Evolutionary conservation across 2,329 filamentous ascomycete species (phyloP), one percentile per base, ranked within the genome.

Genomic region (Tolypocladium ophioglossoides): DNA sequence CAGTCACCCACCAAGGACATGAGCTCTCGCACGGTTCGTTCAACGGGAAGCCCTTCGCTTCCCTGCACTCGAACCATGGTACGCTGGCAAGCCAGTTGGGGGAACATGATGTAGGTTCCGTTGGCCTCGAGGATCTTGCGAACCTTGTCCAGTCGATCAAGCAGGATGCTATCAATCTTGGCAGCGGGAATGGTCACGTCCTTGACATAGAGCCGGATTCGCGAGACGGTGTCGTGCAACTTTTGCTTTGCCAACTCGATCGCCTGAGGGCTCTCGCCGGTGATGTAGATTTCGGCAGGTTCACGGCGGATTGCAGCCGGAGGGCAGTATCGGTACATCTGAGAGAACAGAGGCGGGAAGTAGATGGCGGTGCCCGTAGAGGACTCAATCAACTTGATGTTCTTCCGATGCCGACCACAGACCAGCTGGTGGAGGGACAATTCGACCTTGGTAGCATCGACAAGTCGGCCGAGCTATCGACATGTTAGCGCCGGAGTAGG

Each of bases 121-220:
- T 97, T 97, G 54, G 87, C 87, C 68, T 99, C 94, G 72, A 96
- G 92, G 60, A 99, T 96, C 77, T 96, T 96, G 65, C 91, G 89
- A 55, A 99, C 90, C 71, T 97, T 97, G 71, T 97, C 92, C 63
- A 97, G 78, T 30, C 94, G 87, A 63, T 88, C 88, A 38, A 97
- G 83, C 55, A 99, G 72, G 62, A 99, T 92, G 68, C 87, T 95
- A 70, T 99, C 94, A 58, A 97, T 90, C 74, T 99, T 99, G 68
- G 88, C 87, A 35, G 89, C 82, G 50, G 91, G 88, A 56, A 99
- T 87, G 59, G 87, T 83, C 46, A 95, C 90, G 67, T 96, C 91
- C 72, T 99, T 99, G 66, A 95, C 86, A 62, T 86, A 91, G 39
- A 91, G 82, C 65, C 94, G 89, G 46, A 89, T 89, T 32, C 84